phyloP scores from a whole-genome alignment of 441 rosid genomes.

The Corymbia citriodora region DNA sequence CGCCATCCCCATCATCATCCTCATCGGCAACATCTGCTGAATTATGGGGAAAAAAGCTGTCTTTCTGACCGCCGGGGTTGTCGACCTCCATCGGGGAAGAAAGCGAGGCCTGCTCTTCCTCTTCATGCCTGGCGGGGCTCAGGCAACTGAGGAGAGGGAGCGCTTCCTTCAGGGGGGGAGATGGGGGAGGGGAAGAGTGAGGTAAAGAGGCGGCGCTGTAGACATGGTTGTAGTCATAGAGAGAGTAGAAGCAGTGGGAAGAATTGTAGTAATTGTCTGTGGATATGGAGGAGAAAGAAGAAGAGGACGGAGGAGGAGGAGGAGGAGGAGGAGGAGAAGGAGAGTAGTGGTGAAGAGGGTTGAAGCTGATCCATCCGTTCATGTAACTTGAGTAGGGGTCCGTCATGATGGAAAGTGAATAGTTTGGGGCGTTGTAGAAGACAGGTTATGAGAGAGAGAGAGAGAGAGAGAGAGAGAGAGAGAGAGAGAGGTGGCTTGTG shows the following conservation, averaged over 20 bases:
- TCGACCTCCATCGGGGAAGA: slow-evolving; percentile 48
- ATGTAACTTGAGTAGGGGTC: slow-evolving; percentile 57
- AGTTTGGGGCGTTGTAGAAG: slow-evolving; percentile 6
- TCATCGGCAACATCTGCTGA: slow-evolving; percentile 9
- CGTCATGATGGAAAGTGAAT: slow-evolving; percentile 44
- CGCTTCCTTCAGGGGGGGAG: slow-evolving; percentile 87
- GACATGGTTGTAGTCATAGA: slow-evolving; percentile 21
- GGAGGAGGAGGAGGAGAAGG: not conserved
- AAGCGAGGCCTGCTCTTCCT: slow-evolving; percentile 22
- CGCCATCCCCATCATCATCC: slow-evolving; percentile 22
- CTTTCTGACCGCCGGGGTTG: slow-evolving; percentile 1
- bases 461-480: not conserved
- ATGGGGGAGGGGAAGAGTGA: slow-evolving; percentile 42
- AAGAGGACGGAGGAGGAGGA: slow-evolving; percentile 19
- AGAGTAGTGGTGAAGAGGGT: slow-evolving; percentile 29
- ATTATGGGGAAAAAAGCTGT: not conserved
- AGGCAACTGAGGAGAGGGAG: slow-evolving; percentile 65
- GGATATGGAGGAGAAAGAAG: slow-evolving; percentile 12
- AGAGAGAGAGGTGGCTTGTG: slow-evolving; percentile 5
- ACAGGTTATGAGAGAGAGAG: not conserved
- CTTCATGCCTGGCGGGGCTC: slow-evolving; percentile 42
- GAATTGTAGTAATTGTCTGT: not conserved
- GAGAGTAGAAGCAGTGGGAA: slow-evolving; percentile 21
- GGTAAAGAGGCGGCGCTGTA: slow-evolving; percentile 9
- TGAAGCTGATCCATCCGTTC: slow-evolving; percentile 46